A percentile compares a stretch with the other conserved stretches of the same genome.
Evolutionary conservation across 257 asterid species (phyloP).

Genomic region (Rubia yunnanensis): DNA sequence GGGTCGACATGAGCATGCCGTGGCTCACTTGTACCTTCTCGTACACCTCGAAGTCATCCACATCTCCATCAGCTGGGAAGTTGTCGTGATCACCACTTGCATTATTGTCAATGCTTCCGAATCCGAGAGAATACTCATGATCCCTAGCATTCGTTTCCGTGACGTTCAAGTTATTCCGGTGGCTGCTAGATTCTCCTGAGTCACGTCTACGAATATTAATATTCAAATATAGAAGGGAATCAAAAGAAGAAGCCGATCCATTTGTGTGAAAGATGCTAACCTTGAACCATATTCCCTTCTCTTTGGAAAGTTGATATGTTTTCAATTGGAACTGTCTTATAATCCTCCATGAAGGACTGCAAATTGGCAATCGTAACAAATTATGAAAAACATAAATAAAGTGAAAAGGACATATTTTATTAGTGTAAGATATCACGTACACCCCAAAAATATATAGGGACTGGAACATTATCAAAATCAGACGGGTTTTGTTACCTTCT

Average conservation of each 20-base stretch:
- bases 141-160: constrained; percentile 6
- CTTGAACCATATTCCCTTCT: constrained; percentile 26
- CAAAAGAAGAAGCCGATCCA: background rate
- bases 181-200: constrained; percentile 26
- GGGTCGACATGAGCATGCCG: constrained; percentile 33
- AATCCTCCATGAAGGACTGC: constrained; percentile 30
- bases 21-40: constrained; percentile 33
- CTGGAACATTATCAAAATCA: background rate
- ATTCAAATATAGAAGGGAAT: background rate
- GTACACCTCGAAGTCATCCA: constrained; percentile 28
- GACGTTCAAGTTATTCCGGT: constrained; percentile 14
- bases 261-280: constrained; percentile 12
- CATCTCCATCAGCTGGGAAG: constrained; percentile 22
- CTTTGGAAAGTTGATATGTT: constrained; percentile 23
- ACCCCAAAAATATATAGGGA: background rate
- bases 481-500: constrained; percentile 21
- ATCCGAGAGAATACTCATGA: constrained; percentile 21
- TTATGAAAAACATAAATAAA: background rate
- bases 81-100: constrained; percentile 10
- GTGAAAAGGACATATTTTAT: background rate
- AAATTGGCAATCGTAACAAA: background rate
- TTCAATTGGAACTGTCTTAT: constrained; percentile 30
- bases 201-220: constrained; percentile 1
- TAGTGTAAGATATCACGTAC: background rate
- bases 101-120: constrained; percentile 10